Base-by-base conservation (phyloP, 2,329 filamentous ascomycete genomes). In the Stagonosporopsis vannaccii region DNA sequence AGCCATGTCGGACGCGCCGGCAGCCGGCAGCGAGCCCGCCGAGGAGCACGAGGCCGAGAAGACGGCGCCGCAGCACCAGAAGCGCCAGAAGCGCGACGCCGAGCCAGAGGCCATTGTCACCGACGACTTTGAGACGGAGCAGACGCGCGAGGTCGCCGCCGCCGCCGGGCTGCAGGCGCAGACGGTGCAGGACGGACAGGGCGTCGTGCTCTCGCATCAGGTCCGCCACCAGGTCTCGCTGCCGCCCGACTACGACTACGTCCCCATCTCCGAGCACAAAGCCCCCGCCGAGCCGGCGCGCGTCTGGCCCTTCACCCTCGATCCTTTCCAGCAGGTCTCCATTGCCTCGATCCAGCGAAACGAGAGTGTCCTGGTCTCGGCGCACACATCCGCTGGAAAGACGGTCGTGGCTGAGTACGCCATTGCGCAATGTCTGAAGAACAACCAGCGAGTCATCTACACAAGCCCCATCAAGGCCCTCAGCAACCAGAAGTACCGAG, bases 381-480 rank as follows among this genome's bases (percentile, higher is more conserved):
- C 95, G 49, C 95, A 99, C 78, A 99, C 95, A 7, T 95, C 90
- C 83, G 95, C 95, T 33, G 95, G 95, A 78, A 99, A 99, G 80
- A 99, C 95, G 0, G 96, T 99, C 7, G 93, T 98, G 40, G 95
- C 95, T 61, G 95, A 99, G 77, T 99, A 99, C 74, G 96, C 95
- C 19, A 96, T 99, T 74, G 95, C 96, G 15, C 95, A 99, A 71
- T 96, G 95, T 76, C 82, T 99, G 75, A 96, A 95, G 83, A 91
- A 92, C 75, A 98, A 98, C 78, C 95, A 99, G 80, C 87, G 95
- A 74, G 94, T 99, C 69, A 99, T 99, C 76, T 99, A 99, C 79
- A 99, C 95, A 8, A 97, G 93, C 84, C 95, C 95, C 1, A 99
- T 99, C 83, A 99, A 99, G 80, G 95, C 95, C 11, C 82, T 99